Evolutionary conservation across 2,329 filamentous ascomycete genomes (phyloP), one percentile per base, ranked within the genome.

Genomic region (Colletotrichum melonis): DNA sequence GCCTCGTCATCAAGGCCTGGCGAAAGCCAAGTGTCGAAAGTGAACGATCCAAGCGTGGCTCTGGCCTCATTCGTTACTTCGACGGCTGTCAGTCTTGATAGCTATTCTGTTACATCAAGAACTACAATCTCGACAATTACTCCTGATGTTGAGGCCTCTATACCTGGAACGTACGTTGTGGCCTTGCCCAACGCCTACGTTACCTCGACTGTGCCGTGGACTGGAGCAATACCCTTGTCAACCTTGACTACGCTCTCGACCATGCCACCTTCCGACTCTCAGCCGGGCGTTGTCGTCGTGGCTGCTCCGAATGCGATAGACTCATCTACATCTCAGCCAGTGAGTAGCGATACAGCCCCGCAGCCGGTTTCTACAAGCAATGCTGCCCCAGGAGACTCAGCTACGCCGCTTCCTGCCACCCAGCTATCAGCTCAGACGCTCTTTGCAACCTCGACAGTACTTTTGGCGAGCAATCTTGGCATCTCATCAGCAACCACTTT

Each of bases 241-340:
- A 35, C 16, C 5, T 52, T 38, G 12, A 64, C 67, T 1, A 71
- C 63, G 3, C 56, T 74, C 7, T 58, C 57, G 2, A 76, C 57
- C 5, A 32, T 74, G 8, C 22, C 52, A 4, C 65, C 67, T 0
- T 49, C 19, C 19, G 8, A 4, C 19, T 49, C 19, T 11, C 19
- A 49, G 42, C 42, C 42, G 16, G 42, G 42, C 11, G 8, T 49
- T 9, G 4, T 49, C 19, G 42, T 49, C 9, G 42, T 49, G 0
- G 42, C 42, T 49, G 42, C 42, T n/a, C 42, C 42, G 8, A 49
- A 49, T 22, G 42, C 19, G 42, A 49, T n/a, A 49, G 42, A 9
- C 42, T 49, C 19, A 49, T 49, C 42, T 19, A 49, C 19, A 7
- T 7, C 42, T n/a, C 19, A 49, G 42, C 16, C 19, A 49, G 42